These are phyloP conservation scores for Candida incommunis DNA, from an alignment of 805 yeast species.

Conservation along the genomic window DNA sequence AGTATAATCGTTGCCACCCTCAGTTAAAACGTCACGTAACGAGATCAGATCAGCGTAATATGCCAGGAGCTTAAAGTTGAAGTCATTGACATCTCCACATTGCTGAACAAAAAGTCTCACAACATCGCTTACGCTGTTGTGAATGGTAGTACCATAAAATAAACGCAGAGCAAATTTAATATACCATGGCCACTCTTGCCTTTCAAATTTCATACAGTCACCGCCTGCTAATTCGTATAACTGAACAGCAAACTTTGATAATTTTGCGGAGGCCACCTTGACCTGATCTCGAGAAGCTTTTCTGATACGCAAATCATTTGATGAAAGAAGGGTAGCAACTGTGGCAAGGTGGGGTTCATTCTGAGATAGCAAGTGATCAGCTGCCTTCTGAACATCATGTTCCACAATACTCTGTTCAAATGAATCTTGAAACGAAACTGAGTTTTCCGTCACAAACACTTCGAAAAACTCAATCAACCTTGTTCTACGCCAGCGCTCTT, in stretches of 20 bases:
- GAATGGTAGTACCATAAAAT: not conserved
- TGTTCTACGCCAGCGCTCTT: not conserved
- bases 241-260: not conserved
- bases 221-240: not conserved
- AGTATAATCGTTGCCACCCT: not conserved
- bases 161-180: not conserved
- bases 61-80: not conserved
- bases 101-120: not conserved
- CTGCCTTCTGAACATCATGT: not conserved
- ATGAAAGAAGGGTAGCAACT: not conserved
- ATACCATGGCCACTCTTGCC: constrained; percentile 1
- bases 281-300: not conserved
- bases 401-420: not conserved
- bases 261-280: not conserved
- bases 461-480: not conserved
- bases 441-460: not conserved
- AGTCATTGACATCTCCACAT: not conserved
- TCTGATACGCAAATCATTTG: not conserved
- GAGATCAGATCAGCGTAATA: not conserved
- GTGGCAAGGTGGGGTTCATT: not conserved
- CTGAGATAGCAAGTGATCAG: not conserved
- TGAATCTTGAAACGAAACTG: not conserved
- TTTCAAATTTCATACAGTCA: not conserved
- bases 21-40: not conserved
- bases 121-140: not conserved